phyloP scores from a whole-genome alignment of 805 yeast species.

The Starmerella riodocensis region DNA sequence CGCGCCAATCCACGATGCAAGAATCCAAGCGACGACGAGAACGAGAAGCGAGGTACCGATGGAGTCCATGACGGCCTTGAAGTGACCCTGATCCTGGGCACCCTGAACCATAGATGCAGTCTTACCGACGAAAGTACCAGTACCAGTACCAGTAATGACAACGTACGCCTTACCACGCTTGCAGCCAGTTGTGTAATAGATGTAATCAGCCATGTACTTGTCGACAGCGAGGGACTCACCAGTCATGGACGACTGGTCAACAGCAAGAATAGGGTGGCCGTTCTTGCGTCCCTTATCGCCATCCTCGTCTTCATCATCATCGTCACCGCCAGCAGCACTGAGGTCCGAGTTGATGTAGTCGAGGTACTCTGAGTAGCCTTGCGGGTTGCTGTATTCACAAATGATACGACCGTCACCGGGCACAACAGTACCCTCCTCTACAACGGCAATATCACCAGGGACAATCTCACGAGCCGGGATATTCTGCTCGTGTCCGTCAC shows the following conservation, averaged over 20 bases:
- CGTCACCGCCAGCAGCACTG: conserved; percentile 22
- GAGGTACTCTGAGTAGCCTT: conserved; percentile 29
- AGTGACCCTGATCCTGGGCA: conserved; percentile 95
- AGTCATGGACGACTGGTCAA: conserved; percentile 89
- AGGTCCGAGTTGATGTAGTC: conserved; percentile 30
- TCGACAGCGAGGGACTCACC: conserved; percentile 97
- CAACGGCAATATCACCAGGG: conserved; percentile 85
- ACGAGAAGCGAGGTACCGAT: conserved; percentile 86
- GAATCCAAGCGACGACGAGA: conserved; percentile 70
- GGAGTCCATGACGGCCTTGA: conserved; percentile 94
- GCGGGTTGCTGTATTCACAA: conserved; percentile 29
- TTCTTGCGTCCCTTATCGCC: conserved; percentile 53
- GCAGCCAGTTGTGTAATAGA: conserved; percentile 88
- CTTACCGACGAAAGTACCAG: conserved; percentile 89
- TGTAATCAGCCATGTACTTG: conserved; percentile 78
- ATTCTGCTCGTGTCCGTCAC: conserved; percentile 71
- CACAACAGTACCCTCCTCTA: conserved; percentile 86
- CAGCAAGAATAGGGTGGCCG: conserved; percentile 64
- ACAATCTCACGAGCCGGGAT: conserved; percentile 75
- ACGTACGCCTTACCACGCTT: conserved; percentile 93
- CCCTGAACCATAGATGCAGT: conserved; percentile 95
- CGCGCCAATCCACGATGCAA: conserved; percentile 84
- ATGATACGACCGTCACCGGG: conserved; percentile 83
- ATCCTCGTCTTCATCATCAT: conserved; percentile 25
- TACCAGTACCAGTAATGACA: conserved; percentile 90